These are phyloP conservation scores for Lodderomyces metapsilosis DNA, from an alignment of 1,139 yeast genomes.

Conservation along the genomic window DNA sequence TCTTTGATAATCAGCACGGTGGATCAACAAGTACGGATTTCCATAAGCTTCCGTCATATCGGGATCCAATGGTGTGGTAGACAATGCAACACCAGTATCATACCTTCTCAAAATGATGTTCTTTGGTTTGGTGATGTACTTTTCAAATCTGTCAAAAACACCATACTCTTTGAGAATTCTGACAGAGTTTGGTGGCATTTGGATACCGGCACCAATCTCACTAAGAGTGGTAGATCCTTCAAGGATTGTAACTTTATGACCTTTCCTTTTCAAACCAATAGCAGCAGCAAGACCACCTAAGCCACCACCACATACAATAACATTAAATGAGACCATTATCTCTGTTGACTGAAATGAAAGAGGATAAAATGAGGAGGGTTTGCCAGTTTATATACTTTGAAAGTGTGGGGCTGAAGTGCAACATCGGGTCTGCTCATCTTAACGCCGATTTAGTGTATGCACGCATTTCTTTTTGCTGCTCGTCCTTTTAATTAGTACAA, in stretches of 20 bases:
- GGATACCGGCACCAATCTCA: constrained; percentile 1
- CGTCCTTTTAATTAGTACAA: too few species aligned
- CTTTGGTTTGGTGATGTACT: neutral
- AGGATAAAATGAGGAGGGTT: too few species aligned
- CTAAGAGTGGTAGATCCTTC: neutral
- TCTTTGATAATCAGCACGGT: constrained; percentile 1
- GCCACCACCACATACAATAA: too few species aligned
- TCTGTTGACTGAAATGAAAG: too few species aligned
- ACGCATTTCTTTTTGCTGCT: too few species aligned
- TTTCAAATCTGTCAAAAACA: neutral
- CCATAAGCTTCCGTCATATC: constrained; percentile 1
- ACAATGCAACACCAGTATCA: constrained; percentile 1
- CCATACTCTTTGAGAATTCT: constrained; percentile 1
- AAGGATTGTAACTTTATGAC: neutral
- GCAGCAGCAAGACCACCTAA: too few species aligned
- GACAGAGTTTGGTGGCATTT: constrained; percentile 3
- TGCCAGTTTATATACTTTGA: too few species aligned
- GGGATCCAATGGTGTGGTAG: neutral
- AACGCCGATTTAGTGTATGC: too few species aligned
- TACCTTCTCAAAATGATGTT: neutral
- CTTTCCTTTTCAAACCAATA: too few species aligned
- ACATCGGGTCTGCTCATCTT: too few species aligned
- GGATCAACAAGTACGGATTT: constrained; percentile 1
- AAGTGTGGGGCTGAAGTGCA: too few species aligned
- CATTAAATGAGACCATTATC: too few species aligned